These are phyloP conservation scores for Typha latifolia DNA, from an alignment of 176 grass and related monocot genomes.

Conservation along the genomic window DNA sequence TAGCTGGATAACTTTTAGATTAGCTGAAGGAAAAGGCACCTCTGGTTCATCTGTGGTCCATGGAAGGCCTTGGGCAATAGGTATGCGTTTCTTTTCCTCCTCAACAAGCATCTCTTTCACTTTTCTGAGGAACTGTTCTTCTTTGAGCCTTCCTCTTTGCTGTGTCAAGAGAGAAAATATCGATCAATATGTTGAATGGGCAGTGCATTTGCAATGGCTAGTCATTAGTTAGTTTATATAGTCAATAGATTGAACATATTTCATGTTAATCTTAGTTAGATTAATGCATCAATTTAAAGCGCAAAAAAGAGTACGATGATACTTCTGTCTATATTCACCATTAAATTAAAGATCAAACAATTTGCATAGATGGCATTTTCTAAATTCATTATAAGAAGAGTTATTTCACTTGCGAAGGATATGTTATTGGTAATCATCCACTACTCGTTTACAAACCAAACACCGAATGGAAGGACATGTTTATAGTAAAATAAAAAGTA, in stretches of 20 bases:
- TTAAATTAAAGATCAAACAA: neutral
- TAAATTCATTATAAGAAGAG: too few relatives aligned
- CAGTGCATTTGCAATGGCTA: neutral
- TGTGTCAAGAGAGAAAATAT: constrained; percentile 21
- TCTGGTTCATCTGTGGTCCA: constrained; percentile 95
- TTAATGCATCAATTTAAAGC: too few relatives aligned
- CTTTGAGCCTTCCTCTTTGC: constrained; percentile 75
- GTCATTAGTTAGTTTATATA: too few relatives aligned
- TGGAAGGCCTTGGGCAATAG: constrained; percentile 76
- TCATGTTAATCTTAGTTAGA: too few relatives aligned
- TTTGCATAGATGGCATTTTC: too few relatives aligned
- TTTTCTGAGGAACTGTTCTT: constrained; percentile 73
- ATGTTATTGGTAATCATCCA: neutral
- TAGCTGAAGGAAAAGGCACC: constrained; percentile 25
- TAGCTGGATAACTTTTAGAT: neutral
- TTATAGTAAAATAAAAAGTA: neutral
- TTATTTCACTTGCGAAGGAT: too few relatives aligned
- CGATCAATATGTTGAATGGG: constrained; percentile 8
- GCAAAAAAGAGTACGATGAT: too few relatives aligned
- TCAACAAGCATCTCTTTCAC: constrained; percentile 73
- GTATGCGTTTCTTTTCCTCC: constrained; percentile 68
- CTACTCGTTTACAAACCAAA: neutral
- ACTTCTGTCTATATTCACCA: neutral
- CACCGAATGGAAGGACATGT: neutral
- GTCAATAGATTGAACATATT: too few relatives aligned